Conservation (phyloP, 2,329 filamentous ascomycete genomes). For the Plectosphaerella cucumerina region DNA sequence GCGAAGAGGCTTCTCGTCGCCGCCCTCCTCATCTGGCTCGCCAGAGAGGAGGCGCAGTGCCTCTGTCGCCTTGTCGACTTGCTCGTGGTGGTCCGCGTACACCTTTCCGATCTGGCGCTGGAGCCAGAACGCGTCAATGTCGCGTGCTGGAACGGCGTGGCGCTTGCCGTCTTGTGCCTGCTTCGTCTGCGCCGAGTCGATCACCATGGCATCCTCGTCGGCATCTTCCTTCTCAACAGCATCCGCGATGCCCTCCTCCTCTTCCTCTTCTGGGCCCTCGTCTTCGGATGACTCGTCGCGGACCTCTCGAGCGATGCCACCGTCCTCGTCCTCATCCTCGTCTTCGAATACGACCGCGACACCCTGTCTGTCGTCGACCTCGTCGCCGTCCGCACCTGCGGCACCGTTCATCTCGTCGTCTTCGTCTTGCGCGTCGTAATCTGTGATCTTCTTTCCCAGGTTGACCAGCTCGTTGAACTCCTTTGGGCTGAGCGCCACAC, state of each 20-base stretch:
- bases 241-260: constrained; percentile 56
- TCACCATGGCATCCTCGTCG: constrained; percentile 76
- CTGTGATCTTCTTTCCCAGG: constrained; percentile 96
- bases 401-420: constrained; percentile 81
- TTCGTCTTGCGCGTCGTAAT: constrained; percentile 95
- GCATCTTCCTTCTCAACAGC: constrained; percentile 32
- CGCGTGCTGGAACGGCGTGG: constrained; percentile 70
- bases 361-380: constrained; percentile 91
- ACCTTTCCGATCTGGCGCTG: constrained; percentile 86
- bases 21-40: constrained; percentile 63
- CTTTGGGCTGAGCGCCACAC: constrained; percentile 75
- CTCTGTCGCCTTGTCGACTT: constrained; percentile 86
- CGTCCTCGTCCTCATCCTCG: constrained; percentile 79
- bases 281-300: constrained; percentile 83
- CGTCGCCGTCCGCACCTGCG: constrained; percentile 63
- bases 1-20: constrained; percentile 78
- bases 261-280: constrained; percentile 63
- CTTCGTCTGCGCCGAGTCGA: constrained; percentile 61
- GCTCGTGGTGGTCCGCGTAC: constrained; percentile 87
- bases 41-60: constrained; percentile 81
- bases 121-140: constrained; percentile 97
- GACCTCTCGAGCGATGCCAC: constrained; percentile 76
- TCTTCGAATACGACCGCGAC: constrained; percentile 97
- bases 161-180: constrained; percentile 44
- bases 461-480: constrained; percentile 97